Evolutionary conservation across 176 grass and related monocot genomes (phyloP).

Genomic region (Bromus sterilis): DNA sequence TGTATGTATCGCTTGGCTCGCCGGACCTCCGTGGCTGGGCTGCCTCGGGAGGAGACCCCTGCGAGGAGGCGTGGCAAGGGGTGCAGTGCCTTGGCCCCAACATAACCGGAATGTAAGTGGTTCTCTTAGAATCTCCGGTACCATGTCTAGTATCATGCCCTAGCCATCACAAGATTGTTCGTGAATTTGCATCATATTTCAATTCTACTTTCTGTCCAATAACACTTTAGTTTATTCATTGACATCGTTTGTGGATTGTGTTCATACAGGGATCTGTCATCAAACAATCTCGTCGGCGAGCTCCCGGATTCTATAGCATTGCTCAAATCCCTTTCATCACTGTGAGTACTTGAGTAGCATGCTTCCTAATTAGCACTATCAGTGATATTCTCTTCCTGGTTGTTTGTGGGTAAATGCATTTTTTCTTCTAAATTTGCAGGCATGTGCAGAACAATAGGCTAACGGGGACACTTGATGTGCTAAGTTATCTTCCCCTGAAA

Average conservation of each 20-base stretch:
- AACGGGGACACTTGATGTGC: conserved; percentile 40
- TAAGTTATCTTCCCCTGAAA: conserved; percentile 46
- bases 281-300: conserved; percentile 25
- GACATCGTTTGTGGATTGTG: not conserved
- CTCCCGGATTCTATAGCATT: conserved; percentile 36
- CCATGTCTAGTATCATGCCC: not conserved
- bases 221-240: not conserved
- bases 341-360: conserved; percentile 24
- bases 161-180: conserved; percentile 40
- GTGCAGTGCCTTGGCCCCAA: conserved; percentile 43
- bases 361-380: not conserved
- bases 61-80: conserved; percentile 47
- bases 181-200: not conserved
- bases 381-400: not conserved
- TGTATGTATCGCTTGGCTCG: conserved; percentile 36
- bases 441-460: conserved; percentile 52
- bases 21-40: conserved; percentile 51
- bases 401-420: not conserved
- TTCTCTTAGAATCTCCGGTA: not conserved
- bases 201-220: not conserved
- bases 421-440: conserved; percentile 18
- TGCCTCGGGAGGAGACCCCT: conserved; percentile 47
- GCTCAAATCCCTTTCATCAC: conserved; percentile 34
- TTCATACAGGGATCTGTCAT: conserved; percentile 44
- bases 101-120: conserved; percentile 37